Evolutionary conservation across 768 basidiomycete species (phyloP).

Genomic region (Mrakia gelida): DNA sequence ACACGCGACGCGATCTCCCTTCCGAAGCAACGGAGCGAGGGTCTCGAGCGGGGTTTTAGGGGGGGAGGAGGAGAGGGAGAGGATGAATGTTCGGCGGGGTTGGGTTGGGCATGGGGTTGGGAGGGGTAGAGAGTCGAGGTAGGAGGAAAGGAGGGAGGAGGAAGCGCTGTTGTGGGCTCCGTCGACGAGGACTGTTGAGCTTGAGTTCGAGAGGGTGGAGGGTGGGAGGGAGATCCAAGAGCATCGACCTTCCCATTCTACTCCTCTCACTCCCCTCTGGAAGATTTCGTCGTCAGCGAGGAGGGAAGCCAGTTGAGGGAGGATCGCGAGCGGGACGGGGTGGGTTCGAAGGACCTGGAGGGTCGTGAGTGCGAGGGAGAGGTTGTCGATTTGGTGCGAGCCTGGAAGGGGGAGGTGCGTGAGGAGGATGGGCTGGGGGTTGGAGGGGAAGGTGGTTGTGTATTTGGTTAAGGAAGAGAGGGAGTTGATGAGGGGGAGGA

Average conservation of each 20-base stretch:
- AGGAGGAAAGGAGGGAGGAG: constrained; percentile 60
- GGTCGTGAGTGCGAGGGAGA: constrained; percentile 63
- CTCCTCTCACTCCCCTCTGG: constrained; percentile 55
- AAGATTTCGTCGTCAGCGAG: constrained; percentile 51
- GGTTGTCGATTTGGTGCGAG: constrained; percentile 76
- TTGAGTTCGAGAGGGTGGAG: constrained; percentile 12
- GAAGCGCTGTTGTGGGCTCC: constrained; percentile 92
- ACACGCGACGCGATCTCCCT: constrained; percentile 42
- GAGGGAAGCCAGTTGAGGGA: constrained; percentile 44
- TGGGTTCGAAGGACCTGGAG: constrained; percentile 57
- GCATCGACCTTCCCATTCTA: constrained; percentile 77
- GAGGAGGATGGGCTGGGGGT: constrained; percentile 8
- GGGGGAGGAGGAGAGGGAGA: constrained; percentile 80
- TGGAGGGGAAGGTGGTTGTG: neutral
- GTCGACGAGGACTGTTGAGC: constrained; percentile 63
- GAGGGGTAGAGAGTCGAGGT: constrained; percentile 52
- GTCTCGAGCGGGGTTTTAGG: constrained; percentile 74
- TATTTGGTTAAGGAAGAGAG: neutral
- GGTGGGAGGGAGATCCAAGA: constrained; percentile 50
- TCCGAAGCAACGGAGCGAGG: constrained; percentile 60
- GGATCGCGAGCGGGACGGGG: constrained; percentile 40
- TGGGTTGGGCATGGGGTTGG: constrained; percentile 34
- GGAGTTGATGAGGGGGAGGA: constrained; percentile 23
- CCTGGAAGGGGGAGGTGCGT: constrained; percentile 63
- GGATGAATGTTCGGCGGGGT: constrained; percentile 58